Base-by-base conservation (phyloP, 2,329 filamentous ascomycete genomes). In the Colletotrichum tropicale region DNA sequence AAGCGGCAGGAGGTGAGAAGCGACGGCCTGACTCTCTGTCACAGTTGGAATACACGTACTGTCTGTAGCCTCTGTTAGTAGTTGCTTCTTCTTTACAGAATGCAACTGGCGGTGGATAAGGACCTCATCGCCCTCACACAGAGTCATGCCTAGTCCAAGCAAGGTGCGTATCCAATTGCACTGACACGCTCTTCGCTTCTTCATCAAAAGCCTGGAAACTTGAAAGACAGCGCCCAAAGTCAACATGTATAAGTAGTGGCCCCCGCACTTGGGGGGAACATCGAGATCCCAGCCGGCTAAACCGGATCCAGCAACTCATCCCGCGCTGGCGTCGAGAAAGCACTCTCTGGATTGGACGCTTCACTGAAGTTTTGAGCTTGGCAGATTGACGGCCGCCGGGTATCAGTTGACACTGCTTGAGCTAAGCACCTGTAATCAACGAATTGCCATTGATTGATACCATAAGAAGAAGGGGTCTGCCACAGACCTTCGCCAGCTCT, bases 331-430 rank as follows among this genome's bases (percentile, higher is more conserved):
- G 28, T 43, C 64, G 62, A 65, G 55, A 43, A 43, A n/a, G 38
- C 18, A 43, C 38, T 43, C 69, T 55, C 65, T 36, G 43, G n/a
- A 26, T 65, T 48, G 24, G 38, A 34, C 66, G 66, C 66, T 56
- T 62, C 18, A n/a, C 38, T 43, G 38, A 6, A 43, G 6, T n/a
- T 48, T 48, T 38, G 9, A 34, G 34, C 24, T 32, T 61, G 56
- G 32, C 66, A 61, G 36, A 26, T 62, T 64, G 68, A 71, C 48
- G 69, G 69, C 72, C 69, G 72, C 72, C 69, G 73, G 73, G 73
- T 75, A 67, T 75, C 68, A 55, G 62, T 75, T 64, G 38, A 60
- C 34, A 52, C 38, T n/a, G 18, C 15, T 38, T 12, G 30, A 52
- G 28, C 43, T 36, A 34, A 32, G 65, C 62, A 65, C 24, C 26